phyloP scores from a whole-genome alignment of 1,139 yeast genomes.

The Yamadazyma triangularis region DNA sequence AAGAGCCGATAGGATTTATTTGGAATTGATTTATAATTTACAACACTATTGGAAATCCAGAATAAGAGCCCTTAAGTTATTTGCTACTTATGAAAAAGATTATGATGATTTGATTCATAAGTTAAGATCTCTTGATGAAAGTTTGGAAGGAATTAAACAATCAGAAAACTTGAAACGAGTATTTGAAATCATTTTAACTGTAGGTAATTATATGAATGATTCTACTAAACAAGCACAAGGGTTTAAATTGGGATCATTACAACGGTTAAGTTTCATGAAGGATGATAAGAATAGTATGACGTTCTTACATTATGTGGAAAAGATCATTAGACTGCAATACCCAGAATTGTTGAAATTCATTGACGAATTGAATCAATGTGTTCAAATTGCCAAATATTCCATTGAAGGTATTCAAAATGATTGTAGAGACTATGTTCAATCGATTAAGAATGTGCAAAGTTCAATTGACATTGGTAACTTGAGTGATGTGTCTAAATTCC shows the following conservation, averaged over 20 bases:
- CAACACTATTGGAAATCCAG: slow-evolving; percentile 82
- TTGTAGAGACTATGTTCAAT: slow-evolving; percentile 52
- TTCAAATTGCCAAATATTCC: slow-evolving; percentile 59
- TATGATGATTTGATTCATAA: slow-evolving; percentile 62
- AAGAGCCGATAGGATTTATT: slow-evolving; percentile 69
- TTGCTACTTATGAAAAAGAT: slow-evolving; percentile 63
- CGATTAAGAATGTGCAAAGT: slow-evolving; percentile 63
- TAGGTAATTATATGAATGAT: slow-evolving; percentile 84
- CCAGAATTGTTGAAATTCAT: slow-evolving; percentile 61
- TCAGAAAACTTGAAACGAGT: slow-evolving; percentile 60
- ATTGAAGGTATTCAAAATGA: slow-evolving; percentile 65
- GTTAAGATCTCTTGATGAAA: slow-evolving; percentile 58
- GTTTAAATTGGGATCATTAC: slow-evolving; percentile 69
- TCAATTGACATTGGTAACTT: slow-evolving; percentile 73
- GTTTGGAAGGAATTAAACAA: slow-evolving; percentile 55
- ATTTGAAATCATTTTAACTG: slow-evolving; percentile 72
- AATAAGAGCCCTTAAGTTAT: slow-evolving; percentile 61
- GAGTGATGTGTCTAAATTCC: slow-evolving; percentile 71
- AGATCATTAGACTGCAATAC: slow-evolving; percentile 60
- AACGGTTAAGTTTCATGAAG: slow-evolving; percentile 70
- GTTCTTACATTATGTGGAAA: slow-evolving; percentile 75
- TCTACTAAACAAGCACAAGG: slow-evolving; percentile 77
- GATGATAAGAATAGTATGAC: slow-evolving; percentile 77
- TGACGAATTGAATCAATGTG: slow-evolving; percentile 55
- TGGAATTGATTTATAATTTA: slow-evolving; percentile 68